Evolutionary conservation across 179 eudicot genomes (phyloP).

Genomic region (Nepenthes alata): DNA sequence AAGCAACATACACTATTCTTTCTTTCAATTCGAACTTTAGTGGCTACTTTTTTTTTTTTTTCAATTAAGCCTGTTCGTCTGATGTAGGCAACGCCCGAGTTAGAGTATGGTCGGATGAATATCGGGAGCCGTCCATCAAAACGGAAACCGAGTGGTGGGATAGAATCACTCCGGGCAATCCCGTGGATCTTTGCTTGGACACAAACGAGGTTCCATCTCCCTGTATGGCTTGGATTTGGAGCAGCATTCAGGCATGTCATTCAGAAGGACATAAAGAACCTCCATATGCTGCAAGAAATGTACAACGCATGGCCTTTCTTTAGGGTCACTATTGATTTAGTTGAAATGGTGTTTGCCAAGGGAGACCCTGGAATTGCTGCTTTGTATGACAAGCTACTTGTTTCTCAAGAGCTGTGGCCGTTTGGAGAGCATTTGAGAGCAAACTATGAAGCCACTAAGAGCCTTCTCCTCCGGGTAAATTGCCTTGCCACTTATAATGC

Average conservation of each 20-base stretch:
- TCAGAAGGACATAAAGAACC: slow-evolving; percentile 49
- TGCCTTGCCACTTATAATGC: not conserved
- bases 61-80: not conserved
- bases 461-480: slow-evolving; percentile 65
- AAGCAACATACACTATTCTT: not conserved
- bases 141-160: slow-evolving; percentile 89
- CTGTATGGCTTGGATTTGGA: slow-evolving; percentile 95
- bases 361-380: slow-evolving; percentile 93
- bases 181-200: slow-evolving; percentile 99
- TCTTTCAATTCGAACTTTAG: not conserved
- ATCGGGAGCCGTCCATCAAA: slow-evolving; percentile 94
- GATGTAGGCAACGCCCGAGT: slow-evolving; percentile 77
- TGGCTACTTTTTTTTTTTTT: not conserved
- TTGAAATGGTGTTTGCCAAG: slow-evolving; percentile 94
- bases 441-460: slow-evolving; percentile 58
- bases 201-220: slow-evolving; percentile 86
- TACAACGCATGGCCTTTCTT: slow-evolving; percentile 88
- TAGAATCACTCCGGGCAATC: slow-evolving; percentile 85
- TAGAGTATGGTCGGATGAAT: slow-evolving; percentile 88
- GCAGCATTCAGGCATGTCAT: slow-evolving; percentile 63
- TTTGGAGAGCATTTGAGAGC: slow-evolving; percentile 56
- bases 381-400: slow-evolving; percentile 71
- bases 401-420: slow-evolving; percentile 60
- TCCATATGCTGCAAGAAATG: slow-evolving; percentile 62
- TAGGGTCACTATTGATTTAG: slow-evolving; percentile 71